These are phyloP conservation scores for Dentipellis fragilis DNA, from an alignment of 768 basidiomycete species.

Conservation along the genomic window DNA sequence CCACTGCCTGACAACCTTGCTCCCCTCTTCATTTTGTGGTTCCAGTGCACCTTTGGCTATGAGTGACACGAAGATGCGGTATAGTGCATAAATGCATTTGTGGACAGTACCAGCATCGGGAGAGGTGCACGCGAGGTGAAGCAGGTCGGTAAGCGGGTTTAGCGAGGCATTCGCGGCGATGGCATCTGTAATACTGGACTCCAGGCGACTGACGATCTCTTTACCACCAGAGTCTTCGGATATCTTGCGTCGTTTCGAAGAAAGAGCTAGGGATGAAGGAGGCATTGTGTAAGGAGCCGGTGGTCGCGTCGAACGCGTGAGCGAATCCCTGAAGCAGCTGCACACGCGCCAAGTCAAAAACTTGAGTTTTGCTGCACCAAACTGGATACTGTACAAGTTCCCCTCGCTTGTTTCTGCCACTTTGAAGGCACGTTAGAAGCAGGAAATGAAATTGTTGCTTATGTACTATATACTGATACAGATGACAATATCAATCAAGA, in stretches of 20 bases:
- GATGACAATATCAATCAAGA: slow-evolving; percentile 1
- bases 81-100: slow-evolving; percentile 74
- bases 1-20: slow-evolving; percentile 64
- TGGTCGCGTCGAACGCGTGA: background rate
- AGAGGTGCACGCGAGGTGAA: slow-evolving; percentile 41
- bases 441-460: background rate
- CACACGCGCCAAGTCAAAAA: too few species aligned
- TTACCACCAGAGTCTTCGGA: background rate
- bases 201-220: slow-evolving; percentile 25
- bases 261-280: background rate
- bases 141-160: slow-evolving; percentile 69
- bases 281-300: background rate
- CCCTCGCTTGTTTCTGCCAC: too few species aligned
- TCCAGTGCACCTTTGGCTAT: slow-evolving; percentile 46
- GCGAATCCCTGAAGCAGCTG: too few species aligned
- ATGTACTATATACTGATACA: slow-evolving; percentile 5
- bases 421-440: background rate
- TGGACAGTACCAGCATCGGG: slow-evolving; percentile 47
- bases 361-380: too few species aligned
- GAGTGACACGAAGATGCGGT: slow-evolving; percentile 63
- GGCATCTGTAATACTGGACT: slow-evolving; percentile 44
- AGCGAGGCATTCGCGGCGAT: slow-evolving; percentile 49
- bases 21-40: slow-evolving; percentile 45
- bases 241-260: background rate
- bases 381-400: too few species aligned